Evolutionary conservation across 441 rosid genomes (phyloP).

Genomic region (Erodium texanum): DNA sequence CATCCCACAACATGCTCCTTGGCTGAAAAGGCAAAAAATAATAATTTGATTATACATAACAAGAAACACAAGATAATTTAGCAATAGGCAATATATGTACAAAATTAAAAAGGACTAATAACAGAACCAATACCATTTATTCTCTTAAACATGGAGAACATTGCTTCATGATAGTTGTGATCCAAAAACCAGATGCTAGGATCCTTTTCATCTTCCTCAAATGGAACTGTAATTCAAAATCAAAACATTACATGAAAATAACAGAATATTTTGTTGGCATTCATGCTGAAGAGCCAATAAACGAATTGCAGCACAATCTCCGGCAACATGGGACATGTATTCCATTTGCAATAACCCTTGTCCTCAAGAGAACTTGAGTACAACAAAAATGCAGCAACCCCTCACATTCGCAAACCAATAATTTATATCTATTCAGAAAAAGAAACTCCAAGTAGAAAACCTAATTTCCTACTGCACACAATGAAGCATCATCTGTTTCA

Average conservation of each 20-base stretch:
- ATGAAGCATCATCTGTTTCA: neutral
- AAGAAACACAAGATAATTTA: slow-evolving; percentile 3
- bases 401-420: too few species aligned
- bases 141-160: slow-evolving; percentile 86
- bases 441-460: neutral
- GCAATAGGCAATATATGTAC: too few species aligned
- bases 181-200: slow-evolving; percentile 78
- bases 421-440: too few species aligned
- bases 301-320: neutral
- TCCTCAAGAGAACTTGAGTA: neutral
- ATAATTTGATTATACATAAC: neutral
- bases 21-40: slow-evolving; percentile 34
- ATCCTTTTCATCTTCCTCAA: slow-evolving; percentile 86
- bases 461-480: neutral
- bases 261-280: neutral
- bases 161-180: slow-evolving; percentile 78
- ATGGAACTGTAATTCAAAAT: slow-evolving; percentile 50
- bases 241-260: slow-evolving; percentile 8
- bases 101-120: too few species aligned
- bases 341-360: too few species aligned
- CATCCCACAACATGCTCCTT: slow-evolving; percentile 95
- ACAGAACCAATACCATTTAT: slow-evolving; percentile 65
- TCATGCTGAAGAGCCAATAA: neutral
- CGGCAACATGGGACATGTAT: neutral
- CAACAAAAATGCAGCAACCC: neutral